Base-by-base conservation (phyloP, 2,329 filamentous ascomycete genomes). In the Phaeosphaeriaceae sp. region DNA sequence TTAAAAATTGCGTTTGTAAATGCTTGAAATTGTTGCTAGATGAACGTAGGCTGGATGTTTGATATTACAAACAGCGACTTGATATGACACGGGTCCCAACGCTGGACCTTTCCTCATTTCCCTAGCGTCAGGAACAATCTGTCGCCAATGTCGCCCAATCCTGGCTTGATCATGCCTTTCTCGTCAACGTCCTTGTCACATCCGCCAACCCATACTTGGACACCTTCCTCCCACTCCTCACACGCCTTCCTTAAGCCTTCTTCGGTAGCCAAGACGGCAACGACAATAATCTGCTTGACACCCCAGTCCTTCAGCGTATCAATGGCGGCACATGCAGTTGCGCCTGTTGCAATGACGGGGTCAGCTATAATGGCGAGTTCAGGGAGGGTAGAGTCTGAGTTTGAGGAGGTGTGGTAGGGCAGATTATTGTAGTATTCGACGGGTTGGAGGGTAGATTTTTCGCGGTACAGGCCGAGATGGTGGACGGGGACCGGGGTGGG, bases 351-450 rank as follows among this genome's bases (percentile, higher is more conserved):
- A 68, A 97, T 95, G 61, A 97, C 85, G 3, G 93, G 94, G 70
- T 97, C 93, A 39, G 96, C 83, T 46, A 97, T 79, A 68, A 97
- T 89, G 50, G 92, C 92, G 11, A 96, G 80, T 17, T 83, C 80
- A 1, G 83, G 74, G 12, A 74, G 71, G 3, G 30, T 56, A 4
- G 69, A 54, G 39, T 75, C 79, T 36, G 76, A 65, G 28, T 74
- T 70, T 54, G 76, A 77, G 46, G 63, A 79, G 32, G 79, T 71
- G 76, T 90, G 88, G 75, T 90, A 87, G 29, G 92, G 92, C 16
- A 97, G 86, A 75, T 96, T 96, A 81, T 97, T 97, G 83, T 97
- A 97, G 83, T 97, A 96, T 76, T 96, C 92, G 50, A 97, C 92
- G 3, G 92, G 91, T 66, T 91, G 86, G 48, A 97, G 86, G 36